phyloP scores from a whole-genome alignment of 148 eudicot genomes.

The Amaranthus palmeri region DNA sequence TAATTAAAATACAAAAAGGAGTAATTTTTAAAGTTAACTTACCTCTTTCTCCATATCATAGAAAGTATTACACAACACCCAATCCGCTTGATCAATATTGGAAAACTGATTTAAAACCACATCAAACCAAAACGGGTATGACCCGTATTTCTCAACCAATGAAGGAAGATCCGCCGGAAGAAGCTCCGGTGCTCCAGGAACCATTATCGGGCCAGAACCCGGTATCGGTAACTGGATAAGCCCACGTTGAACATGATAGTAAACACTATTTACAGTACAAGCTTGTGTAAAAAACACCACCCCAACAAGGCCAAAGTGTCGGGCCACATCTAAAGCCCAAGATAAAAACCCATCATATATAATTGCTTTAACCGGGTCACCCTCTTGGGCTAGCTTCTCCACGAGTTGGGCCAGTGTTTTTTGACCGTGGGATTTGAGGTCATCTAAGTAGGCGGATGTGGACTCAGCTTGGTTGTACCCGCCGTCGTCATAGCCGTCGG shows the following conservation, averaged over 20 bases:
- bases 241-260: constrained; percentile 48
- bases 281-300: constrained; percentile 52
- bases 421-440: constrained; percentile 25
- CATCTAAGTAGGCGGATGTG: constrained; percentile 26
- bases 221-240: constrained; percentile 29
- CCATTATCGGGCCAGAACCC: constrained; percentile 5
- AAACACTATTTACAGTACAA: constrained; percentile 44
- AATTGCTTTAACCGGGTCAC: constrained; percentile 30
- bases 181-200: constrained; percentile 46
- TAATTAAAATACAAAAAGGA: not conserved
- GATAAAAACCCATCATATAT: constrained; percentile 48
- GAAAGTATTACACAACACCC: constrained; percentile 39
- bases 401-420: constrained; percentile 34
- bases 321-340: constrained; percentile 50
- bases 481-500: constrained; percentile 46
- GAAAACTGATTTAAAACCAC: constrained; percentile 33
- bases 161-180: constrained; percentile 38
- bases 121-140: constrained; percentile 26
- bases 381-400: constrained; percentile 11
- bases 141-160: constrained; percentile 25
- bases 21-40: not conserved
- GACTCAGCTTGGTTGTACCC: constrained; percentile 32
- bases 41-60: constrained; percentile 50
- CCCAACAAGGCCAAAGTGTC: constrained; percentile 28
- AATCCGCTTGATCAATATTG: constrained; percentile 38